These are phyloP conservation scores for Pyricularia pennisetigena DNA, from an alignment of 2,329 filamentous ascomycete genomes.

Conservation along the genomic window DNA sequence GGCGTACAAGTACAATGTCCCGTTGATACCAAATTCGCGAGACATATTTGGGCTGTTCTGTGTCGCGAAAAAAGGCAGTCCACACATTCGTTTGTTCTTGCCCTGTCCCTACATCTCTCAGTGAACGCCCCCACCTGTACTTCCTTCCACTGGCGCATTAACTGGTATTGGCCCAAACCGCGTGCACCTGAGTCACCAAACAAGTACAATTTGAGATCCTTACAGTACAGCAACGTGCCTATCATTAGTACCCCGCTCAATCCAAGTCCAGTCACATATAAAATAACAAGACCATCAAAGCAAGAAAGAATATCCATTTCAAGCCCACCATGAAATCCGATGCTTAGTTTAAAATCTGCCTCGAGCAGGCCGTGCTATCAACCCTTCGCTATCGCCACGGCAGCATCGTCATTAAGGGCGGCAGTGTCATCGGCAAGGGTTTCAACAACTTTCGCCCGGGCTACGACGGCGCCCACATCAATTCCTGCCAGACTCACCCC, in stretches of 20 bases:
- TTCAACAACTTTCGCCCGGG: constrained; percentile 13
- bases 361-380: constrained; percentile 37
- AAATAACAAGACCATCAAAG: background rate
- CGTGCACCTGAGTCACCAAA: background rate
- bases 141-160: background rate
- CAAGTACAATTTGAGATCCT: background rate
- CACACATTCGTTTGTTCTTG: background rate
- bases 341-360: constrained; percentile 37
- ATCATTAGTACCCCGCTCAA: background rate
- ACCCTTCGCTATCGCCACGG: constrained; percentile 40
- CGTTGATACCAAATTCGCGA: background rate
- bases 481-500: too few relatives aligned
- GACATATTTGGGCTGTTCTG: too few relatives aligned
- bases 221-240: background rate
- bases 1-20: background rate
- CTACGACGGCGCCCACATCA: too few relatives aligned
- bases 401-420: constrained; percentile 14
- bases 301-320: background rate
- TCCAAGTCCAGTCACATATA: background rate
- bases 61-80: too few relatives aligned
- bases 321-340: constrained; percentile 19
- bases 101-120: background rate
- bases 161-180: too few relatives aligned
- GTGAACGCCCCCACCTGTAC: background rate
- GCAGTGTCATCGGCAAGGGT: constrained; percentile 33